Evolutionary conservation across 2,329 filamentous ascomycete species (phyloP).

Genomic region (Cadophora malorum): DNA sequence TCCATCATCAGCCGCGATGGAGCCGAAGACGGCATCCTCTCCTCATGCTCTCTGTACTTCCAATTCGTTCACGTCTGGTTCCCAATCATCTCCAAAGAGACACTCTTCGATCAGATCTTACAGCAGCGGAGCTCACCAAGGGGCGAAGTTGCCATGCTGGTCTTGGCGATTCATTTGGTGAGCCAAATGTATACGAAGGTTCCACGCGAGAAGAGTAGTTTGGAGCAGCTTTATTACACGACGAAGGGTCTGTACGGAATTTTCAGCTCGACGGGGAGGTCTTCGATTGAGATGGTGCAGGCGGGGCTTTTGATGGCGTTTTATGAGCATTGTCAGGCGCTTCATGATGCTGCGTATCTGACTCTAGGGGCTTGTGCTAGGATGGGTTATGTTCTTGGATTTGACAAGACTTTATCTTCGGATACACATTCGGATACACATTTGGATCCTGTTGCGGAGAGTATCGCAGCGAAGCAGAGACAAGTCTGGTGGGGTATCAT

Average conservation of each 20-base stretch:
- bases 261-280: constrained; percentile 24
- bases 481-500: constrained; percentile 35
- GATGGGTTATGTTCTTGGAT: constrained; percentile 30
- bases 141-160: background rate
- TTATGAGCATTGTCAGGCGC: constrained; percentile 32
- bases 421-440: too few relatives aligned
- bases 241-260: constrained; percentile 27
- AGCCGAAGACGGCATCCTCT: constrained; percentile 11
- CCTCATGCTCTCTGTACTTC: constrained; percentile 13
- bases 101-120: background rate
- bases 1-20: constrained; percentile 17
- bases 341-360: constrained; percentile 30
- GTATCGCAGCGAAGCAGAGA: constrained; percentile 19
- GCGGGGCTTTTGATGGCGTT: constrained; percentile 28
- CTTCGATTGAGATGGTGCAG: constrained; percentile 29
- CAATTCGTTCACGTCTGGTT: background rate
- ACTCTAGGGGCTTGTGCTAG: constrained; percentile 31
- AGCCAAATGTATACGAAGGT: background rate
- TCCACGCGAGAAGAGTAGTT: background rate
- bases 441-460: background rate
- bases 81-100: constrained; percentile 6
- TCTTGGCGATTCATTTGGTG: background rate
- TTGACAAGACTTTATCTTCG: constrained; percentile 21
- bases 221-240: constrained; percentile 26
- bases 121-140: background rate